Conservation (phyloP, 1,139 yeast genomes). For the Diutina rugosa region DNA sequence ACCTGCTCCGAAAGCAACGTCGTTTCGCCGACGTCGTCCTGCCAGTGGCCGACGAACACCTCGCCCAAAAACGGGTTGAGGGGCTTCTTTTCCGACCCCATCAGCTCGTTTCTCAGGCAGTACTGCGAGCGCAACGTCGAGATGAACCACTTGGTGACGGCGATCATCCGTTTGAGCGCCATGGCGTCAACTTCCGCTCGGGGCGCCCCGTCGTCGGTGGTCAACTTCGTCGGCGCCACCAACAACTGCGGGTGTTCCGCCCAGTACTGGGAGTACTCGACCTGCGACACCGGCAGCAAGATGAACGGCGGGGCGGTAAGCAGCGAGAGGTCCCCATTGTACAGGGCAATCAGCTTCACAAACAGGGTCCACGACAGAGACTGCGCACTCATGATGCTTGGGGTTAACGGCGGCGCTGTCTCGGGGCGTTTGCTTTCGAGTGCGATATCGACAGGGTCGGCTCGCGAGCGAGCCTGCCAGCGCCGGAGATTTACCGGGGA, state of each 20-base stretch:
- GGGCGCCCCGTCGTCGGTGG: slow-evolving; percentile 16
- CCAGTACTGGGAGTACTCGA: slow-evolving; percentile 90
- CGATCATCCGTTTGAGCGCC: slow-evolving; percentile 51
- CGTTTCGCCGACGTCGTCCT: slow-evolving; percentile 56
- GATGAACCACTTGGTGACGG: slow-evolving; percentile 83
- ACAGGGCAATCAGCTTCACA: slow-evolving; percentile 81
- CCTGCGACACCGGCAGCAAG: slow-evolving; percentile 76
- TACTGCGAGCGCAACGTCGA: slow-evolving; percentile 88
- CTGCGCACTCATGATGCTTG: not conserved
- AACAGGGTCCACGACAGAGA: slow-evolving; percentile 64
- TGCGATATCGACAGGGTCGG: not conserved
- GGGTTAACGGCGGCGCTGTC: not conserved
- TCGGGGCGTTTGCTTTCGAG: not conserved
- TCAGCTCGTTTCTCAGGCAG: slow-evolving; percentile 79
- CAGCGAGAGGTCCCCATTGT: slow-evolving; percentile 88
- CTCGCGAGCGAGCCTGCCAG: not conserved
- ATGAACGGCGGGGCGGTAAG: slow-evolving; percentile 98
- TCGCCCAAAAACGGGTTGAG: slow-evolving; percentile 92
- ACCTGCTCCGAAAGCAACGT: slow-evolving; percentile 79
- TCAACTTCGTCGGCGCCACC: slow-evolving; percentile 49
- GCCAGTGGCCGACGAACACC: slow-evolving; percentile 82
- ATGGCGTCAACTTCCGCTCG: slow-evolving; percentile 31
- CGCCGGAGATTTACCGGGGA: too few species aligned
- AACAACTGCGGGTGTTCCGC: slow-evolving; percentile 82
- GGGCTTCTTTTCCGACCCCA: slow-evolving; percentile 93